Evolutionary conservation across 495 filamentous ascomycete species (phyloP).

Genomic region (Podospora comata): DNA sequence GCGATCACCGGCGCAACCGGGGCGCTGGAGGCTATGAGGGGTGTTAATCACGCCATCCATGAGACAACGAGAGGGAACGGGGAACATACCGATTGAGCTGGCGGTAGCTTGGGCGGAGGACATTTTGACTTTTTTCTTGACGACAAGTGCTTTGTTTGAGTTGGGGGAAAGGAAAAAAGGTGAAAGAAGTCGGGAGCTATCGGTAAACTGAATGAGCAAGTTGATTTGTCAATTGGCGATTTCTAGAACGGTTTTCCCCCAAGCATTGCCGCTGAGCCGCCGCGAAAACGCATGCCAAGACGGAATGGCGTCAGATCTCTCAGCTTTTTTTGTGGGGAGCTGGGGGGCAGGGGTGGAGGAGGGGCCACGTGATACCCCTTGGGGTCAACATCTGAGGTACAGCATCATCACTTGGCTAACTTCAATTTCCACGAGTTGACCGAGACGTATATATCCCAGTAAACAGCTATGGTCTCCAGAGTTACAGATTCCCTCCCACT

Average conservation of each 20-base stretch:
- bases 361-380: conserved; percentile 28
- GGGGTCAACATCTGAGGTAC: conserved; percentile 16
- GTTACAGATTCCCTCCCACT: no score
- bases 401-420: no score
- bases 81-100: not conserved
- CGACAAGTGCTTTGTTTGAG: not conserved
- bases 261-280: not conserved
- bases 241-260: conserved; percentile 13
- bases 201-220: not conserved
- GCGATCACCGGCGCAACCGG: conserved; percentile 14
- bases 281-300: not conserved
- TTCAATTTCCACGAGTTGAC: no score
- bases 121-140: not conserved
- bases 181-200: not conserved
- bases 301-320: conserved; percentile 2
- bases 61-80: not conserved
- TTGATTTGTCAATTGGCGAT: conserved; percentile 3
- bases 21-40: conserved; percentile 31
- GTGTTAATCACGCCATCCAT: conserved; percentile 15
- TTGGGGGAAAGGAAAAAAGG: not conserved
- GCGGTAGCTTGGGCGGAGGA: not conserved
- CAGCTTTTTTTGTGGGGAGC: conserved; percentile 17
- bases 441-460: no score
- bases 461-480: no score
- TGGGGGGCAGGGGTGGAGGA: not conserved